Base-by-base conservation (phyloP, 208 protist species). In the Novymonas esmeraldas region DNA sequence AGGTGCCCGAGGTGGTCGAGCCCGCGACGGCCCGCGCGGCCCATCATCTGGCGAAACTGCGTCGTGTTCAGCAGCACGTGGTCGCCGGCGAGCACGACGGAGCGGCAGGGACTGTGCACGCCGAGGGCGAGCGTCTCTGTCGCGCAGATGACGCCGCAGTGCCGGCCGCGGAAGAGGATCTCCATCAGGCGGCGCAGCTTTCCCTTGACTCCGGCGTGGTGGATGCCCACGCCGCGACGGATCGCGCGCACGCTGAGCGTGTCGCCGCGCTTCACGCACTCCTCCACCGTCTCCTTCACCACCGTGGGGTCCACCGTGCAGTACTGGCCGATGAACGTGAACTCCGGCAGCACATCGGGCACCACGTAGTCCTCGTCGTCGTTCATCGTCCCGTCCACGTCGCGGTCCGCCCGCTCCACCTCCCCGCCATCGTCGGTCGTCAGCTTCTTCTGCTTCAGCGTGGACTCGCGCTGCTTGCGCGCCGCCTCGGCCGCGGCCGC, bases 41-140 rank as follows among this genome's bases (percentile, higher is more conserved):
- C 98, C 73, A 93, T 90, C 95, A 98, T 98, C 75, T 99, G 98
- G 22, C 95, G 85, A 71, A 97, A 98, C 58, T 94, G 84, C 38
- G 97, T 88, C 50, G 95, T 80, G 72, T 98, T 96, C 20, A 98
- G 87, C 64, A 96, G 80, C 34, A 95, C 78, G 56, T 90, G 81
- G 64, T 98, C 96, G 64, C 94, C 95, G 18, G 90, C 87, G 39
- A 99, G 83, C 18, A 98, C 93, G 46, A 98, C 95, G 56, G 93
- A 97, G 51, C 91, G 92, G 78, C 95, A 98, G 1, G 98, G 98
- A 76, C 97, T 98, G 85, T 98, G 95, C 57, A 99, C 88, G 63
- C 98, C 97, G 11, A 99, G 80, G n/a, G 97, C 95, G 31, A 99
- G 84, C 38, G 95, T 98, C 63, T 89, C 89, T 9, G 97, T 98